Evolutionary conservation across 2,329 filamentous ascomycete genomes (phyloP), one percentile per base, ranked within the genome.

Genomic region (Alternaria gaisen): DNA sequence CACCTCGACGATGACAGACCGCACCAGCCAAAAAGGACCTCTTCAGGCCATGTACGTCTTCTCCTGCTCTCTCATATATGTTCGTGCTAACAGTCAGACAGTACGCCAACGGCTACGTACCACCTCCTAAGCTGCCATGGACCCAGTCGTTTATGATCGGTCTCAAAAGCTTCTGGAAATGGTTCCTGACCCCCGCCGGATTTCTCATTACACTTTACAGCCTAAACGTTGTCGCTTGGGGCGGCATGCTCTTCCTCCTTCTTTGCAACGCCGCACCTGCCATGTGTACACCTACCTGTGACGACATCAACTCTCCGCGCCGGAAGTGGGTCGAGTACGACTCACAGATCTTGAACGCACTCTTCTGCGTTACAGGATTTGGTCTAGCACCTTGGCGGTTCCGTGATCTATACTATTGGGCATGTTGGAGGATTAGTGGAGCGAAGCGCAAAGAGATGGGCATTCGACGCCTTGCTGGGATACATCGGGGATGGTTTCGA

Each of bases 291-390:
- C 77, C 81, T 84, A 68, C 89, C 85, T 94, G 91, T 80, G 85
- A 91, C 73, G 83, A 91, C 67, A 89, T 92, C 74, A 82, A 92
- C 71, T 93, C 91, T 0, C 88, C 91, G 2, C 87, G 92, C n/a
- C 84, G 90, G 20, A 89, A 89, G 61, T 97, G 93, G 93, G 87
- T 97, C 67, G 93, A 97, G 79, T 90, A 88, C 70, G 91, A 93
- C 76, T 91, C 90, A 1, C 93, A 97, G 74, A 90, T 97, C 60
- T 80, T 94, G 22, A 96, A 93, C 72, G 90, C 86, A 0, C 85
- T 97, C 1, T 97, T 97, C 83, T 95, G 92, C 78, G 89, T 96
- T 7, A 94, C 92, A 1, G 92, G 90, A 1, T 94, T 96, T 67
- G 93, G 93, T 0, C 84, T 95, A 12, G 89, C 91, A 1, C 93